These are phyloP conservation scores for Colletotrichum brevisporum DNA, from an alignment of 2,329 filamentous ascomycete species.

Conservation along the genomic window DNA sequence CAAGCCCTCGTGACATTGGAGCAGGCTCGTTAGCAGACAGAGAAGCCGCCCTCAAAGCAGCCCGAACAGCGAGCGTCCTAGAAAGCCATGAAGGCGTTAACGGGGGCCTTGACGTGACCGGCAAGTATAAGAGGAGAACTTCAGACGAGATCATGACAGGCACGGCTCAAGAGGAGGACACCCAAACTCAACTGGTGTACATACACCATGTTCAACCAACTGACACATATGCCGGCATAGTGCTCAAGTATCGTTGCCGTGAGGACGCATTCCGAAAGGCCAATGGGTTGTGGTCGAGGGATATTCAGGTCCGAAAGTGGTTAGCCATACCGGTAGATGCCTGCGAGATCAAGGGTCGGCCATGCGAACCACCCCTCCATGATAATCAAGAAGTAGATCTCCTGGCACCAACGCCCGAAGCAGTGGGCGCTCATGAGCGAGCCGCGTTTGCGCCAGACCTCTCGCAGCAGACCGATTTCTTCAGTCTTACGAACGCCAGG, in stretches of 20 bases:
- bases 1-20: slow-evolving; percentile 64
- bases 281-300: slow-evolving; percentile 95
- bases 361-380: slow-evolving; percentile 68
- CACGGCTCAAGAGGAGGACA: slow-evolving; percentile 67
- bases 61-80: slow-evolving; percentile 70
- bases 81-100: slow-evolving; percentile 74
- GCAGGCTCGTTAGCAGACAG: slow-evolving; percentile 68
- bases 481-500: slow-evolving; percentile 32
- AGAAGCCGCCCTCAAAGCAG: slow-evolving; percentile 68
- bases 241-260: slow-evolving; percentile 90
- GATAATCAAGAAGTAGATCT: slow-evolving; percentile 62
- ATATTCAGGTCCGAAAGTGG: slow-evolving; percentile 87
- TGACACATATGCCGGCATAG: slow-evolving; percentile 92
- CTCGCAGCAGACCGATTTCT: slow-evolving; percentile 47
- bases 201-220: slow-evolving; percentile 85
- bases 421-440: slow-evolving; percentile 43
- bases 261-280: slow-evolving; percentile 86
- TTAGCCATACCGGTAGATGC: slow-evolving; percentile 91
- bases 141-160: slow-evolving; percentile 71
- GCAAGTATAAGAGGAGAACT: slow-evolving; percentile 75
- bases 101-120: slow-evolving; percentile 68
- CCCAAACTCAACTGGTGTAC: slow-evolving; percentile 87
- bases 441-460: slow-evolving; percentile 42
- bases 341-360: slow-evolving; percentile 85
- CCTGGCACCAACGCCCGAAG: slow-evolving; percentile 64